Evolutionary conservation across 371 early-diverging fungal species (phyloP).

Genomic region (Rhizopus arrhizus): DNA sequence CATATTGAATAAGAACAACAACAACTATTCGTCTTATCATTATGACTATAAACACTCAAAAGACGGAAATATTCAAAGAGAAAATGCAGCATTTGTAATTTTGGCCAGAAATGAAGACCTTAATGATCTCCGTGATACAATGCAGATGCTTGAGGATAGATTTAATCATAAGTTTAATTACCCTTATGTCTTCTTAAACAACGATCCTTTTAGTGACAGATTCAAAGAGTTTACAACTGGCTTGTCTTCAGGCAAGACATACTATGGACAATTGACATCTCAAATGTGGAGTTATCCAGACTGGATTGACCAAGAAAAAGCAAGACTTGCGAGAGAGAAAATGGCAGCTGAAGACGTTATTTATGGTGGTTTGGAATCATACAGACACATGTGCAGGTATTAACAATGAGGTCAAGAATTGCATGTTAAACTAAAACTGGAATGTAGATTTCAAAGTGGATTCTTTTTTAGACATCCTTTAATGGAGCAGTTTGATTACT

Average conservation of each 20-base stretch:
- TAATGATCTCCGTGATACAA: constrained; percentile 57
- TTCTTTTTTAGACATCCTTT: constrained; percentile 77
- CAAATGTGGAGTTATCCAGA: constrained; percentile 72
- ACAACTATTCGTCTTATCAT: constrained; percentile 10
- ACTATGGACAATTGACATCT: constrained; percentile 59
- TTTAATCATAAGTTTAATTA: constrained; percentile 76
- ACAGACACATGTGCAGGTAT: constrained; percentile 94
- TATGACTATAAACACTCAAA: constrained; percentile 20
- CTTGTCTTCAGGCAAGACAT: constrained; percentile 58
- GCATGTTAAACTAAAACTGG: background rate
- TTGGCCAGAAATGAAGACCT: constrained; percentile 73
- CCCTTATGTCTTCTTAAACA: constrained; percentile 77
- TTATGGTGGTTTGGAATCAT: constrained; percentile 85
- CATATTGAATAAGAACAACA: constrained; percentile 6
- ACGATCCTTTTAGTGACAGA: constrained; percentile 64
- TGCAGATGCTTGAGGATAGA: constrained; percentile 73
- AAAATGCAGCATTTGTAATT: constrained; percentile 66
- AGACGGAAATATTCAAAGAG: constrained; percentile 19
- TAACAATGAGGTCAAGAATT: background rate
- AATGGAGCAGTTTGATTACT: constrained; percentile 76
- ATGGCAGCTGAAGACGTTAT: constrained; percentile 70
- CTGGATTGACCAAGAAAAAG: constrained; percentile 66
- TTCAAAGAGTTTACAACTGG: constrained; percentile 51
- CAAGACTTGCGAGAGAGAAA: constrained; percentile 45
- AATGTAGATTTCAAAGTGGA: constrained; percentile 59